Conservation (phyloP, 306 rosid species). For the Sesbania bispinosa region DNA sequence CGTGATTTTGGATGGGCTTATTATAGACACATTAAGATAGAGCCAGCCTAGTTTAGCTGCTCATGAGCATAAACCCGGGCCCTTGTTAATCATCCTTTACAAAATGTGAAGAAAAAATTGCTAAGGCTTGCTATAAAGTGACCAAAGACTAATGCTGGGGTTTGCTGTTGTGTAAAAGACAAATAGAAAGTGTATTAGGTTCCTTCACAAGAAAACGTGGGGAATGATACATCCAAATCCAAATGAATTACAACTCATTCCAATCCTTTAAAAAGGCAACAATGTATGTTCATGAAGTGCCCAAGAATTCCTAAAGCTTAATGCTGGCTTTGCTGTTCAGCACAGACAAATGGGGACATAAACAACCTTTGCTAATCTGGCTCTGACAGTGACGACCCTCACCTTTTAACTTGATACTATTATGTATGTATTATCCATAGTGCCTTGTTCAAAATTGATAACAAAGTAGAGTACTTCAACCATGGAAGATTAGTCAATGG, state of each 20-base stretch:
- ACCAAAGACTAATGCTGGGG: too few species aligned
- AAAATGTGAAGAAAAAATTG: not conserved
- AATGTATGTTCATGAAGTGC: not conserved
- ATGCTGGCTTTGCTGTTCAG: slow-evolving; percentile 6
- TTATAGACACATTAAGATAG: too few species aligned
- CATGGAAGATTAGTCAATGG: too few species aligned
- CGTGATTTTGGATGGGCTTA: too few species aligned
- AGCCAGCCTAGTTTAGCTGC: too few species aligned
- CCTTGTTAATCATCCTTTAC: too few species aligned
- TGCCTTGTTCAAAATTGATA: not conserved
- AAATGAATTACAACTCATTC: slow-evolving; percentile 3
- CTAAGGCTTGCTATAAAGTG: not conserved
- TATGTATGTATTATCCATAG: not conserved
- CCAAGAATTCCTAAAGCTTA: not conserved
- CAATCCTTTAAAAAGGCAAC: not conserved
- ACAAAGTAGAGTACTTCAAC: not conserved
- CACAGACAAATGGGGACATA: slow-evolving; percentile 26
- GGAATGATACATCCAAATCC: not conserved
- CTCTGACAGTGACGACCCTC: not conserved
- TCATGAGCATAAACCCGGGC: too few species aligned
- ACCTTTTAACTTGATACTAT: not conserved
- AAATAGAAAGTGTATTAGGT: not conserved
- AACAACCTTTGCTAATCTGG: slow-evolving; percentile 31
- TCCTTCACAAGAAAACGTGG: not conserved
- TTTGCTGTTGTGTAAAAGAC: not conserved